Evolutionary conservation across 352 stramenopile genomes (phyloP).

Genomic region (Discostella stelligera): DNA sequence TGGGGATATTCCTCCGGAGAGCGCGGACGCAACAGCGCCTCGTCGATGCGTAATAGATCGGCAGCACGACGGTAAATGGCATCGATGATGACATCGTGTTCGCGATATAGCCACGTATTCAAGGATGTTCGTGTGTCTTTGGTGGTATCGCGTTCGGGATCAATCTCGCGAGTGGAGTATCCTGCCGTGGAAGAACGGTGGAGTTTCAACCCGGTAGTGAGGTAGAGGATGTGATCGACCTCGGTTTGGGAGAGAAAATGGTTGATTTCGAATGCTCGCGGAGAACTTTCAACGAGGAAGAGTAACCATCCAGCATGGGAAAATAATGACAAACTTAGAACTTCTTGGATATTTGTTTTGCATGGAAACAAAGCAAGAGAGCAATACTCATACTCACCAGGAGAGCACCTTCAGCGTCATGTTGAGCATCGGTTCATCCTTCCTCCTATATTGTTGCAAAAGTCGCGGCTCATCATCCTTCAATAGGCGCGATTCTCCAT

Average conservation of each 20-base stretch:
- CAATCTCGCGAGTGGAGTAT: conserved; percentile 18
- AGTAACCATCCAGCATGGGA: neutral
- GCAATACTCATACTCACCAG: conserved; percentile 26
- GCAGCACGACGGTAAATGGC: conserved; percentile 74
- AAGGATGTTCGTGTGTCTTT: conserved; percentile 43
- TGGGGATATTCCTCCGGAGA: conserved; percentile 37
- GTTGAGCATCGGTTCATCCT: conserved; percentile 47
- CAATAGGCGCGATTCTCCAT: conserved; percentile 28
- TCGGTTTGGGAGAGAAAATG: conserved; percentile 77
- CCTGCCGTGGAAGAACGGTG: conserved; percentile 60
- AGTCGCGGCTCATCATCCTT: conserved; percentile 22
- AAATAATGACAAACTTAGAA: neutral
- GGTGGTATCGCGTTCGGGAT: conserved; percentile 13
- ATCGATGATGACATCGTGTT: conserved; percentile 68
- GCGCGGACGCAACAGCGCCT: conserved; percentile 56
- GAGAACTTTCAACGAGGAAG: conserved; percentile 25
- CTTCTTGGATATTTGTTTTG: no score
- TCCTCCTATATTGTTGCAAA: conserved; percentile 29
- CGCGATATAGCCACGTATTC: conserved; percentile 78
- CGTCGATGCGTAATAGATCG: conserved; percentile 75
- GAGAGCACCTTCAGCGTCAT: conserved; percentile 71
- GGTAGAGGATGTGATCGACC: conserved; percentile 76
- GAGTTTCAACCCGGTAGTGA: conserved; percentile 63
- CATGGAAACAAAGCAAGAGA: no score
- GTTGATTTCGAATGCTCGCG: conserved; percentile 81